phyloP scores from a whole-genome alignment of 192 early-diverging fungal genomes.

The Backusella sp. region DNA sequence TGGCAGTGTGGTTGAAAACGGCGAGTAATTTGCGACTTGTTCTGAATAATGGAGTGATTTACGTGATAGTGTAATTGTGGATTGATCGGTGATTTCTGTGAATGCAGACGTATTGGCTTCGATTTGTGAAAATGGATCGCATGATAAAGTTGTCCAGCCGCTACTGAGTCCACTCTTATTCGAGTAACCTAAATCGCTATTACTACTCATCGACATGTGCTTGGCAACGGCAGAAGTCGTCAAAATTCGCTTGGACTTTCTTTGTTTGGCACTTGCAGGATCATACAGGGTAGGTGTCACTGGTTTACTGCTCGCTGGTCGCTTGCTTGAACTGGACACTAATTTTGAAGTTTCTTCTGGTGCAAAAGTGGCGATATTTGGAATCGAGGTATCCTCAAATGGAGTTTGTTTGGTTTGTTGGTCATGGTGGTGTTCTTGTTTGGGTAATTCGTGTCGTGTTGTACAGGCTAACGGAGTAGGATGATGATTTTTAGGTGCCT shows the following conservation, averaged over 20 bases:
- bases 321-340: background rate
- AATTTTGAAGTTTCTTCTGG: background rate
- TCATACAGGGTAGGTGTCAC: background rate
- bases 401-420: background rate
- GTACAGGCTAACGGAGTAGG: slow-evolving; percentile 2
- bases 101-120: slow-evolving; percentile 13
- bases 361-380: background rate
- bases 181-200: background rate
- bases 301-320: background rate
- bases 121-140: slow-evolving; percentile 18
- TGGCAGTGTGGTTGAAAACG: background rate
- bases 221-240: background rate
- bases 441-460: slow-evolving; percentile 6
- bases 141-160: slow-evolving; percentile 13
- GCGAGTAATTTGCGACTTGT: background rate
- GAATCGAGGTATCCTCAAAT: background rate
- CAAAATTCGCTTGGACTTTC: background rate
- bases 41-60: background rate
- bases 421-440: background rate
- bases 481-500: background rate
- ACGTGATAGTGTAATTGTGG: slow-evolving; percentile 5
- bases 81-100: slow-evolving; percentile 14
- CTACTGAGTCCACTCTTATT: slow-evolving; percentile 6
- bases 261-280: background rate
- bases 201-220: background rate